phyloP scores from a whole-genome alignment of 176 grass and related monocot genomes.

The Luzula sylvatica region DNA sequence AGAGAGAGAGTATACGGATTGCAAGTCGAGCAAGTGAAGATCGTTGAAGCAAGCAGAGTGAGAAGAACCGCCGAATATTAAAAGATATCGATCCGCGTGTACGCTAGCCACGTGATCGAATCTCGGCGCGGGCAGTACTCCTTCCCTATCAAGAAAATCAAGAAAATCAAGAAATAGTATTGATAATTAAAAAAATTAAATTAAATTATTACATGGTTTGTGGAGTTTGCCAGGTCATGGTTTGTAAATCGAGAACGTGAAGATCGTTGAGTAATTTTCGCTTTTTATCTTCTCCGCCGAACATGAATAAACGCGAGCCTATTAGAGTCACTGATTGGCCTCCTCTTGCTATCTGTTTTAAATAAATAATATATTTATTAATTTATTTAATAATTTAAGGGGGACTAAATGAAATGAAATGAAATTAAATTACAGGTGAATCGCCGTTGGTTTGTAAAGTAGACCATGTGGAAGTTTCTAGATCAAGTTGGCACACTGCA shows the following conservation, averaged over 20 bases:
- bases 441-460: conserved; percentile 53
- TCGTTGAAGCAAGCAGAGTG: conserved; percentile 92
- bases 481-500: conserved; percentile 91
- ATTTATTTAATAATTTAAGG: neutral
- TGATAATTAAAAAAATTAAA: neutral
- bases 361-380: no score
- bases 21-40: conserved; percentile 74
- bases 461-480: conserved; percentile 53
- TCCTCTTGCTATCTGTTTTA: conserved; percentile 55
- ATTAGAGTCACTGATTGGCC: conserved; percentile 70
- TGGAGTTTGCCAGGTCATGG: conserved; percentile 89
- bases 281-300: conserved; percentile 89
- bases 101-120: conserved; percentile 81
- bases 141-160: conserved; percentile 40
- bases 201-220: conserved; percentile 34
- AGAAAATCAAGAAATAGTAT: neutral
- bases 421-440: conserved; percentile 57
- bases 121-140: conserved; percentile 59
- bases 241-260: conserved; percentile 84
- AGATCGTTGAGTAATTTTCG: conserved; percentile 74
- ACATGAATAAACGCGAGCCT: conserved; percentile 71
- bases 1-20: conserved; percentile 43
- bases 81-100: conserved; percentile 67
- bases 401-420: neutral
- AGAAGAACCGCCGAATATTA: conserved; percentile 94